Base-by-base conservation (phyloP, 495 filamentous ascomycete species). In the Trichoderma erinaceum region DNA sequence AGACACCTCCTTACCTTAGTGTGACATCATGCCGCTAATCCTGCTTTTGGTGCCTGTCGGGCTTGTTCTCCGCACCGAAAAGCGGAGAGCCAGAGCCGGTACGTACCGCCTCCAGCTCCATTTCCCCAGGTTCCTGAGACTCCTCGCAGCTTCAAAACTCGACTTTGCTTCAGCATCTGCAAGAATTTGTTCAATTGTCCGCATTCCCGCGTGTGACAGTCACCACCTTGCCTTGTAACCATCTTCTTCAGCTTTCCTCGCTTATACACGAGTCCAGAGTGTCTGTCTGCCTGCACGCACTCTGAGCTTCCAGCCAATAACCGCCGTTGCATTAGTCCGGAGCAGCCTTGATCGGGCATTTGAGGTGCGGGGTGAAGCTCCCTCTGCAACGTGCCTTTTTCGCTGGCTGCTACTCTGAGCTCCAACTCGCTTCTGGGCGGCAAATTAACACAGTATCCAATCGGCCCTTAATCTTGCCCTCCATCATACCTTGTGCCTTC, bases 391-490 rank as follows among this genome's bases (percentile, higher is more conserved):
- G 23, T 61, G 56, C 56, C 56, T 61, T 25, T 11, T 25, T 25
- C 21, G 4, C 23, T 61, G 23, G 15, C 12, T 18, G 56, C 56
- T 32, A 32, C 56, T 61, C 56, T 32, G 56, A 61, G 56, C 56
- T 58, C 52, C 23, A 11, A 3, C 23, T 25, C 23, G 23, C 23
- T 11, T 32, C 56, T 61, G 23, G 23, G 16, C 56, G 56, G 15
- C 56, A 15, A 61, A 32, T 61, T 61, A 61, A 61, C 56, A 61
- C 56, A 27, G 56, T 50, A 46, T 70, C 73, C 73, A 74, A 74
- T 77, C 75, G 71, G 68, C 70, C 66, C 64, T 66, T 65, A 64
- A 64, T 61, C n/a, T 63, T 70, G 52, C 70, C 70, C 73, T 75
- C 71, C 71, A 71, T 69, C 69, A 67, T 68, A 38, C 46, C 44